Evolutionary conservation across 2,329 filamentous ascomycete species (phyloP).

Genomic region (Calonectria hawksworthii): DNA sequence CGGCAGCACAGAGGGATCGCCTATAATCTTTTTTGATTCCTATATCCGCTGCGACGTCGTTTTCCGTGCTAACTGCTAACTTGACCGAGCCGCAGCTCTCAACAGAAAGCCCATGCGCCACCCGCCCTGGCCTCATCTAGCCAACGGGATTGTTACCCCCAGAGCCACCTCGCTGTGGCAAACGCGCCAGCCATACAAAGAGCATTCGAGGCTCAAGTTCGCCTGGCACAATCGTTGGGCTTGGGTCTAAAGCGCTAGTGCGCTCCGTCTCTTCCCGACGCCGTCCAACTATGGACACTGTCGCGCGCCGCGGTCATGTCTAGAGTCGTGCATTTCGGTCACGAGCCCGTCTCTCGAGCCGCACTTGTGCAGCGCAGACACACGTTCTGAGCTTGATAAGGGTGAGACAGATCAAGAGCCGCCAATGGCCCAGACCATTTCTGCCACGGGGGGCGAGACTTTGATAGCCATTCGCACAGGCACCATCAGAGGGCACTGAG

Average conservation of each 20-base stretch:
- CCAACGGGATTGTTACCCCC: neutral
- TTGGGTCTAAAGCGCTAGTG: neutral
- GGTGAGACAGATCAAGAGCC: neutral
- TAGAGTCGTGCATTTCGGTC: constrained; percentile 26
- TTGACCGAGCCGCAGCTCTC: neutral
- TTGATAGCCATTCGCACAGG: constrained; percentile 39
- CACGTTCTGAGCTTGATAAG: neutral
- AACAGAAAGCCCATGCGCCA: neutral
- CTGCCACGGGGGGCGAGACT: constrained; percentile 40
- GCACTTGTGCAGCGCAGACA: neutral
- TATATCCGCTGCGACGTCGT: neutral
- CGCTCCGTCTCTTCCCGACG: constrained; percentile 27
- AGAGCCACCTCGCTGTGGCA: neutral
- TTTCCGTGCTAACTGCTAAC: neutral
- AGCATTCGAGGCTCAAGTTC: neutral
- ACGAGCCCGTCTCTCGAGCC: constrained; percentile 19
- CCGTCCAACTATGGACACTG: neutral
- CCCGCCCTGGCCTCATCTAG: neutral
- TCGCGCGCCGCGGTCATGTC: neutral
- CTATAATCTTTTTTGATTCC: neutral
- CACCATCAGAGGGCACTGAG: neutral
- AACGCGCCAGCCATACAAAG: neutral
- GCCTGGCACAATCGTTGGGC: neutral
- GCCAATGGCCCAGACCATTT: constrained; percentile 40
- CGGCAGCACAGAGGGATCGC: neutral